Evolutionary conservation across 495 filamentous ascomycete species (phyloP), one percentile per base, ranked within the genome.

Genomic region (Penicillium riverlandense): DNA sequence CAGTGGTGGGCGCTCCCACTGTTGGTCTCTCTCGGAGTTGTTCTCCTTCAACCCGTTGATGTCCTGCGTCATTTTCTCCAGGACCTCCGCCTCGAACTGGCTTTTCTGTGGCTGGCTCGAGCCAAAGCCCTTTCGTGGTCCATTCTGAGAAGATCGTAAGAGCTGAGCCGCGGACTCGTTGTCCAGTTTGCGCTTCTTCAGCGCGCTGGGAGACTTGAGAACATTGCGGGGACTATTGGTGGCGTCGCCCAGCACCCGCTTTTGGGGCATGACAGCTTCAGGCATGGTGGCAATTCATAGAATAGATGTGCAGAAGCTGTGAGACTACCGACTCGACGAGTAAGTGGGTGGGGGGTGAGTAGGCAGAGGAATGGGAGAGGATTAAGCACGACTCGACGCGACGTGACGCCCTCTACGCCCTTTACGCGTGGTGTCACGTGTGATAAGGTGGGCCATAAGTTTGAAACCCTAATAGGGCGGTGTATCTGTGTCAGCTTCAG

Each of bases 31-130:
- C 57, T 97, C 94, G 2, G 86, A 72, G 58, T 92, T 95, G 57
- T 72, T 84, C 54, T 85, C 68, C 66, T 88, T 96, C 54, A 95
- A 73, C 2, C 79, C 88, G 11, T 69, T 78, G 33, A 97, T 88
- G 61, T 96, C 89, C 65, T 96, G 91, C 31, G 88, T 88, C 65
- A 98, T 74, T 63, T 90, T 95, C 70, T 95, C 91, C 41, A 98
- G 74, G 10, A 95, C 87, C 49, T 96, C 90, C 51, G 83, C 83
- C 65, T 97, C 92, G 54, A 99, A 99, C 44, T 83, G 78, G 61
- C 88, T 94, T 65, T 95, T 95, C 37, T 69, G 65, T 4, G 83
- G 79, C 68, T 95, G 89, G 48, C 79, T 91, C 0, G 88, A 91
- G 29, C 79, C 78, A 29, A 83, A 57, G 31, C 75, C 77, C 59